Evolutionary conservation across 2,329 filamentous ascomycete genomes (phyloP).

Genomic region (Sodiomyces alkalinus): DNA sequence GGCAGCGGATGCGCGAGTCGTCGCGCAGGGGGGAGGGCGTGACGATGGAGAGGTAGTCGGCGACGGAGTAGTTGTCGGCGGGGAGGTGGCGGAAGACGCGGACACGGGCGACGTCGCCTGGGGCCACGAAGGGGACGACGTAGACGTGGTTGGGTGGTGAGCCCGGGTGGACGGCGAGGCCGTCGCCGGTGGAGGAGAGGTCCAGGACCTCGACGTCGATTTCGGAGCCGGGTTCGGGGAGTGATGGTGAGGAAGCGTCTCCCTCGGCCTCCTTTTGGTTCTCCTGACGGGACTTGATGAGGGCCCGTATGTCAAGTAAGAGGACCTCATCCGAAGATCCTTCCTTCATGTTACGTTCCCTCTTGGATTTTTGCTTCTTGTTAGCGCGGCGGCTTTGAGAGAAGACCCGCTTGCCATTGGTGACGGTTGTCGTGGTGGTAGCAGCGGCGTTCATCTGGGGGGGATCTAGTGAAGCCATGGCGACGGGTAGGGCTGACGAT

Average conservation of each 20-base stretch:
- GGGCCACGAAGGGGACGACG: constrained; percentile 75
- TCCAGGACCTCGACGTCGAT: constrained; percentile 69
- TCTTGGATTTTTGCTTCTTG: constrained; percentile 38
- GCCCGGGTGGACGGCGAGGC: constrained; percentile 57
- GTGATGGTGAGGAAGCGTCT: constrained; percentile 7
- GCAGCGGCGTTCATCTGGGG: not conserved
- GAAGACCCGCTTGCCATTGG: constrained; percentile 8
- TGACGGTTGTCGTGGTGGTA: not conserved
- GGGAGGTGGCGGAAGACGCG: constrained; percentile 63
- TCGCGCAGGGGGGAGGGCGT: constrained; percentile 63
- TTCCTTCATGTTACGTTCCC: constrained; percentile 42
- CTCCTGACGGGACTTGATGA: constrained; percentile 29
- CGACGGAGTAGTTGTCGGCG: constrained; percentile 52
- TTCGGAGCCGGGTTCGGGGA: constrained; percentile 57
- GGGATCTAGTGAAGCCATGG: constrained; percentile 2
- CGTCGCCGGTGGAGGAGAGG: constrained; percentile 85
- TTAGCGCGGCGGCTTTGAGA: constrained; percentile 9
- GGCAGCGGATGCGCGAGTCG: constrained; percentile 61
- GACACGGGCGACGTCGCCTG: constrained; percentile 66
- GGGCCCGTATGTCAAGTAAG: constrained; percentile 41
- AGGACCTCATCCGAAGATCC: constrained; percentile 55
- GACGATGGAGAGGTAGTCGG: constrained; percentile 69
- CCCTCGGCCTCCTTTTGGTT: constrained; percentile 11
- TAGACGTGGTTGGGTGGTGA: constrained; percentile 52
- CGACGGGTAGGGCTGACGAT: too few species aligned